Evolutionary conservation across 208 protist species (phyloP).

Genomic region (Acanthamoeba comandoni): DNA sequence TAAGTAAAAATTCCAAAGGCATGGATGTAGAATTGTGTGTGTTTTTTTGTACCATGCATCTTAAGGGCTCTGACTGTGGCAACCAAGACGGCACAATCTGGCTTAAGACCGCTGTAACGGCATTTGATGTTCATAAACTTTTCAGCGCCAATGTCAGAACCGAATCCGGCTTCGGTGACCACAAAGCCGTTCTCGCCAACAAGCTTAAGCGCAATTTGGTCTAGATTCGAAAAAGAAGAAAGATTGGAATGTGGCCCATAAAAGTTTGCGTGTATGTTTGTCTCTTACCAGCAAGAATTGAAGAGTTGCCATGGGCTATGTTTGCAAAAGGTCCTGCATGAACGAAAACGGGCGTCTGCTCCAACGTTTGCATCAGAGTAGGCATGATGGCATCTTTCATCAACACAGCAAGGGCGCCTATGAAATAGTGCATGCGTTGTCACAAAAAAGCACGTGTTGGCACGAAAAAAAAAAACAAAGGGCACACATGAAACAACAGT

Average conservation of each 20-base stretch:
- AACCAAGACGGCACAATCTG: constrained; percentile 95
- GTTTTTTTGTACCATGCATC: constrained; percentile 91
- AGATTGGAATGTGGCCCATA: constrained; percentile 27
- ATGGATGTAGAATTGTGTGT: background rate
- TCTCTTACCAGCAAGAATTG: constrained; percentile 93
- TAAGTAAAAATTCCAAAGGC: background rate
- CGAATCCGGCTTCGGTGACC: constrained; percentile 95
- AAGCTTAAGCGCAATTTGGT: constrained; percentile 93
- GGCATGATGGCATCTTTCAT: constrained; percentile 97
- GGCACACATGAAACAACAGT: background rate
- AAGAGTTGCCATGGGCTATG: constrained; percentile 98
- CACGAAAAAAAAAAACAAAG: background rate
- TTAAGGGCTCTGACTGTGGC: constrained; percentile 96
- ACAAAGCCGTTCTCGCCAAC: constrained; percentile 95
- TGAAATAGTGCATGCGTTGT: background rate
- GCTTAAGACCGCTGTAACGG: constrained; percentile 92
- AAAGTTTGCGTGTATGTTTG: constrained; percentile 23
- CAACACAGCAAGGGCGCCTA: constrained; percentile 94
- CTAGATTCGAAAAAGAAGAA: background rate
- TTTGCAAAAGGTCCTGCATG: constrained; percentile 98
- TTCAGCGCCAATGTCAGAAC: constrained; percentile 90
- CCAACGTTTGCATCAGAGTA: constrained; percentile 97
- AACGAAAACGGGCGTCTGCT: constrained; percentile 95
- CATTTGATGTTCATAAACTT: constrained; percentile 99
- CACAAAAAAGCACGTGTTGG: background rate